A percentile compares a stretch with the other conserved stretches of the same genome.
These are phyloP conservation scores for Gillenia trifoliata DNA, from an alignment of 306 rosid species.

Conservation along the genomic window DNA sequence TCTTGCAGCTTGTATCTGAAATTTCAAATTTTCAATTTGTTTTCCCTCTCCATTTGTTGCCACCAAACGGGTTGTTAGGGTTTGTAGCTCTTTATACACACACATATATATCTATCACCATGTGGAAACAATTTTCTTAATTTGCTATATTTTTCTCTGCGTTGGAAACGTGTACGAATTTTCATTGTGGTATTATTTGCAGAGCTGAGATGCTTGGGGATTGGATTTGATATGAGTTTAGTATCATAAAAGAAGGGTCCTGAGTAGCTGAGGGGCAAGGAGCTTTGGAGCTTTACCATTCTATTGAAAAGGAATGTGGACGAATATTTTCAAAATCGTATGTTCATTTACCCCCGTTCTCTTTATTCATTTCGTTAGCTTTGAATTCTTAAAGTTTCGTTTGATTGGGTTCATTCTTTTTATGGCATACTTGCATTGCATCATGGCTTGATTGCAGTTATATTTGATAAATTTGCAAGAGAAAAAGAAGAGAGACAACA, in stretches of 20 bases:
- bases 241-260: slow-evolving; percentile 1
- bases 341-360: neutral
- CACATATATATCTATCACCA: too few species aligned
- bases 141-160: too few species aligned
- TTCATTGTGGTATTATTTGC: slow-evolving; percentile 1
- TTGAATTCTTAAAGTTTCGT: neutral
- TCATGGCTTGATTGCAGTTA: neutral
- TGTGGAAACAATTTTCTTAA: too few species aligned
- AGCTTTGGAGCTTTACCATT: neutral
- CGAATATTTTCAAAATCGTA: slow-evolving; percentile 53
- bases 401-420: neutral
- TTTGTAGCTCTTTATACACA: neutral
- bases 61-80: neutral
- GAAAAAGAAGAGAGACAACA: neutral
- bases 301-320: slow-evolving; percentile 40
- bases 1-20: neutral
- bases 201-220: slow-evolving; percentile 8
- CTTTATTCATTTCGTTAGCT: neutral
- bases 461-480: neutral
- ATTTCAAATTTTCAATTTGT: neutral
- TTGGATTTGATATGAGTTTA: neutral
- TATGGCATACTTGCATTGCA: neutral
- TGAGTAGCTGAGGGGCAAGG: neutral
- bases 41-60: neutral
- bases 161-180: neutral